Evolutionary conservation across 257 asterid genomes (phyloP).

Genomic region (Scutellaria baicalensis): DNA sequence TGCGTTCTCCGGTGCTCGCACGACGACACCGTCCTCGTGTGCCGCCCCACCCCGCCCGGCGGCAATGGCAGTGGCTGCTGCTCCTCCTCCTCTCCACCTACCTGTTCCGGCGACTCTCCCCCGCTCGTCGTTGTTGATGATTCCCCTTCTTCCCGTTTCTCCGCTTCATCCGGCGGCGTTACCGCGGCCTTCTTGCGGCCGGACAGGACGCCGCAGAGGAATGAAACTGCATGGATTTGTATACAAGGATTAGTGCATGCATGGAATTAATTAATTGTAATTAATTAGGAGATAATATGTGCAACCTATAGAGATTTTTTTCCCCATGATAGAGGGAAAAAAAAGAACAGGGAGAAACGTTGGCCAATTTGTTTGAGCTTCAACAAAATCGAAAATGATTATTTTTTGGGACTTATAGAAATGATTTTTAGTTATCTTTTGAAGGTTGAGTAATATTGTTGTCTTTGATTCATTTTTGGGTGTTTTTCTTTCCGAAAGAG

Average conservation of each 20-base stretch:
- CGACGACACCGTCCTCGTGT: conserved; percentile 27
- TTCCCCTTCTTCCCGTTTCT: background rate
- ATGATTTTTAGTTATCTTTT: background rate
- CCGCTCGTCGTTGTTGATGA: background rate
- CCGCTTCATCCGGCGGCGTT: conserved; percentile 8
- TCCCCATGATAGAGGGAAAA: conserved; percentile 37
- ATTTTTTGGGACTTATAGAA: conserved; percentile 11
- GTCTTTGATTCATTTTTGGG: background rate
- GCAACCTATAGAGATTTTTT: conserved; percentile 27
- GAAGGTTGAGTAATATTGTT: background rate
- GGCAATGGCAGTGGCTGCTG: conserved; percentile 13
- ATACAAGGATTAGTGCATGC: conserved; percentile 1
- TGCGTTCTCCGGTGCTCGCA: conserved; percentile 30
- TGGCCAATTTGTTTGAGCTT: background rate
- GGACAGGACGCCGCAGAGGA: conserved; percentile 46
- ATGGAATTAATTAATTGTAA: conserved; percentile 9
- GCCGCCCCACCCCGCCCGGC: conserved; percentile 3
- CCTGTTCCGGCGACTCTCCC: background rate
- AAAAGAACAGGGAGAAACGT: background rate
- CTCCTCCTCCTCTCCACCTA: background rate
- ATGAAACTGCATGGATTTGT: conserved; percentile 33
- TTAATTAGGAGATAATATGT: background rate
- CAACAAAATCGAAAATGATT: background rate
- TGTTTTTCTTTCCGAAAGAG: conserved; percentile 26
- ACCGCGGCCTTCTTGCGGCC: conserved; percentile 16